Percentiles rank a stretch among this genome's conserved stretches.
Evolutionary conservation across 805 yeast genomes (phyloP).

Genomic region (Ogataea nonfermentans): DNA sequence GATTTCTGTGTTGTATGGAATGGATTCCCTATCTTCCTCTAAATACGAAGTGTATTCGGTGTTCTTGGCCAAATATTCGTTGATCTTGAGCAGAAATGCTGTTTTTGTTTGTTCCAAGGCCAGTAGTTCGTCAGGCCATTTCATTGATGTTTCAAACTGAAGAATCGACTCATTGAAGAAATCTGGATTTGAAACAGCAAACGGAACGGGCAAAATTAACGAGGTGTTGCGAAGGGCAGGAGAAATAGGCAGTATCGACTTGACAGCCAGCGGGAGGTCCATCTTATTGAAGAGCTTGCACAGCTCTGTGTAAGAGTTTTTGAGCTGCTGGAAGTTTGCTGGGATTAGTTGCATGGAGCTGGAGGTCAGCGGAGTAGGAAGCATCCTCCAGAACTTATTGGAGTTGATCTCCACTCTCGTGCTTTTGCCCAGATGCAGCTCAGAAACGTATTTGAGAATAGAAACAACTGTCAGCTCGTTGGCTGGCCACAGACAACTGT

Average conservation of each 20-base stretch:
- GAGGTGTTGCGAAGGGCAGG: conserved; percentile 76
- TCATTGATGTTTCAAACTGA: conserved; percentile 85
- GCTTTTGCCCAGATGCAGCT: conserved; percentile 54
- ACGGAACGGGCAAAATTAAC: conserved; percentile 76
- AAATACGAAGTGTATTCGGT: conserved; percentile 57
- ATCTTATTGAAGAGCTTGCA: conserved; percentile 46
- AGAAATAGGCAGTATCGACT: conserved; percentile 71
- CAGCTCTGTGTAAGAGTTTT: conserved; percentile 51
- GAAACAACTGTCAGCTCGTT: conserved; percentile 62
- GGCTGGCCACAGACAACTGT: conserved; percentile 84
- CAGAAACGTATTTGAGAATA: conserved; percentile 62
- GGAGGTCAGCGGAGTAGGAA: conserved; percentile 62
- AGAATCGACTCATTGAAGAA: conserved; percentile 77
- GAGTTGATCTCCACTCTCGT: conserved; percentile 38
- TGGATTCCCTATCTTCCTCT: conserved; percentile 58
- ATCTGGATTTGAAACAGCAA: conserved; percentile 69
- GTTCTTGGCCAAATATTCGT: conserved; percentile 45
- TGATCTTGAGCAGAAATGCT: conserved; percentile 76
- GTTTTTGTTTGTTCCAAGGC: conserved; percentile 88
- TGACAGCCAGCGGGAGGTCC: conserved; percentile 68
- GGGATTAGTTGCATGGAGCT: conserved; percentile 45
- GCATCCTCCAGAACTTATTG: conserved; percentile 44
- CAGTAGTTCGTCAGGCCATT: conserved; percentile 91
- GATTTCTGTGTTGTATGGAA: conserved; percentile 64
- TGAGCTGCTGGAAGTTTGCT: conserved; percentile 41